Base-by-base conservation (phyloP, 306 rosid species). In the Delonix regia region DNA sequence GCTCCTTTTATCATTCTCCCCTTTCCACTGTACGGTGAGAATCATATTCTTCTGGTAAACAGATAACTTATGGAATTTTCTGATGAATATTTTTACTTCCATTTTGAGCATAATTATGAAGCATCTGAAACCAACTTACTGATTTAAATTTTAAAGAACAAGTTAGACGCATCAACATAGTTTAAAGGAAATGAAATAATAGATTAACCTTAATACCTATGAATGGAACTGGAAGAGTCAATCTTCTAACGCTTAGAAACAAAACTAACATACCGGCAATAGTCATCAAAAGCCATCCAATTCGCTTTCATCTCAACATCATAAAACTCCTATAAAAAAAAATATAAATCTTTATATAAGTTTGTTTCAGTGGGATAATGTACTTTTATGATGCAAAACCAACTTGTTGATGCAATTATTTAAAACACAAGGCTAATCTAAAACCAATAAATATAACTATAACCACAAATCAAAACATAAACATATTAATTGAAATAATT, bases 221-320 rank as follows among this genome's bases (percentile, higher is more conserved):
- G 28, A 64, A 13, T 47, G 70, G 51, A 77, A 74, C 52, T 30
- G 56, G 38, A 68, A 62, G 68, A 53, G 63, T 6, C 42, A 36
- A 77, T 60, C 25, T 53, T 63, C 36, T 49, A 38, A 81, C 70
- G 34, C 74, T 62, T 15, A 44, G 65, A n/a, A 75, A 75, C 28
- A 77, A 86, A 68, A 64, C 33, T 59, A 33, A 49, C 71, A 45
- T 86, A 94, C 98, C 88, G 68, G 91, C 92, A 94, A 87, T 92
- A 90, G 75, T 88, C 84, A 77, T 88, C 85, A 71, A 79, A 92
- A 75, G 84, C 97, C 64, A 74, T 60, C 97, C 97, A 92, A 78
- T 87, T 87, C 28, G 90, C 92, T 80, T 78, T 81, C 83, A 34
- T 83, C 85, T 94, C 99, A 48, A 89, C 77, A 83, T 84, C 85